These are phyloP conservation scores for Arabis alpina DNA, from an alignment of 345 rosid species.

Conservation along the genomic window DNA sequence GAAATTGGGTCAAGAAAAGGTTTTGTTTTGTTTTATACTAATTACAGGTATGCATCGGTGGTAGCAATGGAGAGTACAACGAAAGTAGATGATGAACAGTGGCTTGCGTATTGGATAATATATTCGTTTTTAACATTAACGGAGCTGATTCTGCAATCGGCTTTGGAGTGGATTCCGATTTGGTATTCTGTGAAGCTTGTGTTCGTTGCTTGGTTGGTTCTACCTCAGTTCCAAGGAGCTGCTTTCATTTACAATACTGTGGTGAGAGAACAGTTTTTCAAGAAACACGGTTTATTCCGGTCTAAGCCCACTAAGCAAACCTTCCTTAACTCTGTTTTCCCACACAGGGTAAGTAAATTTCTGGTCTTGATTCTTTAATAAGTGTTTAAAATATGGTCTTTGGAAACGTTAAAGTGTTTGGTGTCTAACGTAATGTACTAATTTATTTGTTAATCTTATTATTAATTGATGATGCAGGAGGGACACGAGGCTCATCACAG, in stretches of 20 bases:
- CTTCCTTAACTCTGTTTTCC: constrained; percentile 31
- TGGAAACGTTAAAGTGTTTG: constrained; percentile 3
- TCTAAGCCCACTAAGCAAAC: constrained; percentile 31
- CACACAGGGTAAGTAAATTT: constrained; percentile 8
- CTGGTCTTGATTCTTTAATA: background rate
- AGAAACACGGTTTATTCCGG: constrained; percentile 40
- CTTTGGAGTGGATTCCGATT: constrained; percentile 79
- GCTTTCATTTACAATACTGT: constrained; percentile 70
- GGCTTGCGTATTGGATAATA: constrained; percentile 94
- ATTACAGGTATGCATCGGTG: constrained; percentile 68
- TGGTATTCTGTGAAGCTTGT: constrained; percentile 75
- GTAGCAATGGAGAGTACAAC: constrained; percentile 74
- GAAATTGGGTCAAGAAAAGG: background rate
- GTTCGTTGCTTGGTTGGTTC: constrained; percentile 69
- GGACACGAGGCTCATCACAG: constrained; percentile 40
- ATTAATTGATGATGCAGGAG: background rate
- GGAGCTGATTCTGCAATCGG: constrained; percentile 70
- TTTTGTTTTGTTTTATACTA: background rate
- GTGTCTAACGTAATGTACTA: constrained; percentile 4
- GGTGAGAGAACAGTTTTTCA: constrained; percentile 58
- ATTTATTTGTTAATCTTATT: background rate
- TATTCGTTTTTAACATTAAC: constrained; percentile 76
- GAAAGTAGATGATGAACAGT: constrained; percentile 77
- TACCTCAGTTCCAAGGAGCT: constrained; percentile 75
- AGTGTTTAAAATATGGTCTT: background rate